Evolutionary conservation across 768 basidiomycete species (phyloP), one percentile per base, ranked within the genome.

Genomic region (Trichaptum fuscoviolaceum): DNA sequence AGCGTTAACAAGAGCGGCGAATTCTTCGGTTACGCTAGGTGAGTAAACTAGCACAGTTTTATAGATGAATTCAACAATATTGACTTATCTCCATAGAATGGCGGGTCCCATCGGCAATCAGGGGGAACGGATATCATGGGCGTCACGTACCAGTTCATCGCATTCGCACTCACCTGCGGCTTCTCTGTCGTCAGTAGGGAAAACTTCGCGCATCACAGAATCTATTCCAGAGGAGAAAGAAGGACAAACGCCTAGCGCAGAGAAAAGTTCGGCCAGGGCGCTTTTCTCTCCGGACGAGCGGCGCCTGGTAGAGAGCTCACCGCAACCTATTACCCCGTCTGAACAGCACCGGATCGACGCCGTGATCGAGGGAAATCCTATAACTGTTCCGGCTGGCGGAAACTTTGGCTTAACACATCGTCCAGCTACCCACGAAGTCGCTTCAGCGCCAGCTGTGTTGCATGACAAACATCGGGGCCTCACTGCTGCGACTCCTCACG

Each of bases 1-100:
- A 86, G 95, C 36, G 96, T 92, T 20, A 98, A 98, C 78, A 93
- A 91, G 74, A 91, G 91, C 66, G 95, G 96, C 36, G 93, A 94
- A 75, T 99, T 97, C 73, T 97, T 91, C 72, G 96, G 96, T 24
- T 96, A 93, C 73, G 95, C 93, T 12, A 87, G 84, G 88, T 94
- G 76, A 67, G 80, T 77, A 26, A 64, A 65, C 8, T n/a, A n/a
- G n/a, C n/a, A n/a, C n/a, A n/a, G n/a, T n/a, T n/a, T n/a, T n/a
- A n/a, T n/a, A n/a, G n/a, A n/a, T n/a, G n/a, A n/a, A n/a, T n/a
- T n/a, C n/a, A n/a, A n/a, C n/a, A n/a, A n/a, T n/a, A 24, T 58
- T 35, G 69, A 62, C n/a, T 69, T 64, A 24, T 58, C 30, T 12
- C 0, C 27, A 52, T 71, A 92, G 92, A 72, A 94, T 95, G 93